Conservation (phyloP, 257 asterid genomes). For the Plectranthus barbatus region DNA sequence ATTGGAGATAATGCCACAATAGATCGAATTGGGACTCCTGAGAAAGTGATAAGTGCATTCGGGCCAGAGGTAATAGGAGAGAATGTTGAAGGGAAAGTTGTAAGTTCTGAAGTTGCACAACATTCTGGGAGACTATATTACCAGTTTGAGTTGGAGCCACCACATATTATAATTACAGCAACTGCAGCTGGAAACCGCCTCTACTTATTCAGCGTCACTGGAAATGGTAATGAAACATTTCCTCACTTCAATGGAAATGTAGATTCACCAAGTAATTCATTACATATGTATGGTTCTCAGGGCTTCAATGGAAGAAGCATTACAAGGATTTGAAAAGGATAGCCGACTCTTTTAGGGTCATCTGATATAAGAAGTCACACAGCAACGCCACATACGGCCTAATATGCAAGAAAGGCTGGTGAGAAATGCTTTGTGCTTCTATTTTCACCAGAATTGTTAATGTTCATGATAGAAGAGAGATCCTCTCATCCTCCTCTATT, state of each 20-base stretch:
- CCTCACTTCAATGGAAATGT: not conserved
- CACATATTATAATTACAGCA: conserved; percentile 80
- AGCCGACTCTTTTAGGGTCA: conserved; percentile 76
- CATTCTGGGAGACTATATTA: conserved; percentile 75
- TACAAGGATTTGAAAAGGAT: conserved; percentile 76
- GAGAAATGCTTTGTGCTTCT: not conserved
- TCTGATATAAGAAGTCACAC: conserved; percentile 18
- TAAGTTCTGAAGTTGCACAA: conserved; percentile 53
- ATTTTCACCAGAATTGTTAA: not conserved
- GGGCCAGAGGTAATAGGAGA: conserved; percentile 97
- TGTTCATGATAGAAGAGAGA: not conserved
- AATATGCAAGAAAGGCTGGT: conserved; percentile 1
- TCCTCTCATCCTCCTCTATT: not conserved
- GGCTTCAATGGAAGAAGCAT: conserved; percentile 95
- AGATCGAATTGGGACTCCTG: conserved; percentile 82
- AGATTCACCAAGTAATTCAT: not conserved
- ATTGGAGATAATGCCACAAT: conserved; percentile 72
- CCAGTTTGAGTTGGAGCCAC: conserved; percentile 89
- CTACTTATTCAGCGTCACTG: conserved; percentile 72
- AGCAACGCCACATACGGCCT: not conserved
- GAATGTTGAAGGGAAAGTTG: conserved; percentile 85
- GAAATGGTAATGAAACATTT: conserved; percentile 46
- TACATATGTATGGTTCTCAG: conserved; percentile 30
- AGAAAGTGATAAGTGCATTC: conserved; percentile 79
- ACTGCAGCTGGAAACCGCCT: conserved; percentile 98